Base-by-base conservation (phyloP, 129 eudicot species). In the Arctium minus region DNA sequence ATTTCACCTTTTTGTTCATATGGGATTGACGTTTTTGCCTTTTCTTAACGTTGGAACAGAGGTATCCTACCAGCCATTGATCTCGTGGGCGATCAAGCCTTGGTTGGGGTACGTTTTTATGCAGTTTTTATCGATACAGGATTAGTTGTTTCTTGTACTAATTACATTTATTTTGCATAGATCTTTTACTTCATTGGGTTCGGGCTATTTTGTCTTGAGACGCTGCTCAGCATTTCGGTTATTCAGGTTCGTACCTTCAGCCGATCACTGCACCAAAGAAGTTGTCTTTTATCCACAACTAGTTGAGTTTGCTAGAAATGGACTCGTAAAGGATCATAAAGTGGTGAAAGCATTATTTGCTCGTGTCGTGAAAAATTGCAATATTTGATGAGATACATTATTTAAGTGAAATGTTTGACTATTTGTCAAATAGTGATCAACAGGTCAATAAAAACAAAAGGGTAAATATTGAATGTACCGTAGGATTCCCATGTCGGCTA, bases 31-130 rank as follows among this genome's bases (percentile, higher is more conserved):
- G 53, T 39, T 39, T 79, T 72, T 42, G 13, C 30, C 36, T 40
- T n/a, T 22, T 12, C 62, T 68, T 73, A 64, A 22, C 31, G 31
- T 79, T 86, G 82, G 10, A 82, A 77, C 99, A 96, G 99, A 73
- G 99, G 99, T 72, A 96, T 93, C 82, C 88, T 96, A 70, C 96
- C 99, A 36, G 98, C 99, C 4, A 72, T 96, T 42, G 99, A 96
- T 86, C 92, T 91, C 74, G 80, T 93, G 62, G 88, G 99, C 79
- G 69, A 86, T 17, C 86, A 92, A 72, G 92, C 78, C 62, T 27
- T 96, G 29, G 99, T 96, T 62, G 99, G 99, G 96, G 99, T 96
- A 88, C 88, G 97, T 85, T 81, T 42, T 32, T 36, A 67, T 73
- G 37, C 80, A 73, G 36, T 35, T 33, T n/a, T 62, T 72, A 62